Conservation (phyloP, 2,329 filamentous ascomycete genomes). For the Colletotrichum paranaense region DNA sequence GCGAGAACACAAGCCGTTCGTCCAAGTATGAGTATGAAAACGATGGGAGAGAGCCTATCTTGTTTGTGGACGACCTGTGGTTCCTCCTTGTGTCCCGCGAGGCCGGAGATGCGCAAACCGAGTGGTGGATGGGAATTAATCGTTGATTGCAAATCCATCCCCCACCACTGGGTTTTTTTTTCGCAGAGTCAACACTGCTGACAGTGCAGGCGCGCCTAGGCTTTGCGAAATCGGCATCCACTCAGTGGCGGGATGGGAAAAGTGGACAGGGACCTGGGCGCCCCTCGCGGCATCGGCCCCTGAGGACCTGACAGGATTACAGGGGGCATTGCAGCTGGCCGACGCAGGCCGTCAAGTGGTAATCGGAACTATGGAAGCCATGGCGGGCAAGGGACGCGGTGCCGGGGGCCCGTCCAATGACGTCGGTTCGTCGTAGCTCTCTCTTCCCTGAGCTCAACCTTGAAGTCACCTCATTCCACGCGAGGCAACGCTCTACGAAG, state of each 20-base stretch:
- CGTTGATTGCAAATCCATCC: conserved; percentile 37
- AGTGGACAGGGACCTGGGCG: not conserved
- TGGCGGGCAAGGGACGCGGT: not conserved
- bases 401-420: conserved; percentile 26
- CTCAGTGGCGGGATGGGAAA: conserved; percentile 23
- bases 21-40: not conserved
- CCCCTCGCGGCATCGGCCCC: conserved; percentile 27
- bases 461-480: conserved; percentile 14
- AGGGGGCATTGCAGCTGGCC: conserved; percentile 6
- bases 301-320: not conserved
- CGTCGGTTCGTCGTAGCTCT: conserved; percentile 11
- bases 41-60: not conserved
- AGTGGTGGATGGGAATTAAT: not conserved
- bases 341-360: not conserved
- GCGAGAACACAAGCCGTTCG: not conserved
- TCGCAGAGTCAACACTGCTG: conserved; percentile 4
- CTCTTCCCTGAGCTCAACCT: too few relatives aligned
- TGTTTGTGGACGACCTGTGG: not conserved
- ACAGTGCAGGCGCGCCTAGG: not conserved
- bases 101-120: conserved; percentile 35
- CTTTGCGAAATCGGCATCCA: conserved; percentile 32
- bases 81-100: not conserved
- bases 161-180: conserved; percentile 33
- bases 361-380: too few relatives aligned
- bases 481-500: not conserved